Conservation (phyloP, 2,329 filamentous ascomycete species). For the Fusarium austroafricanum region DNA sequence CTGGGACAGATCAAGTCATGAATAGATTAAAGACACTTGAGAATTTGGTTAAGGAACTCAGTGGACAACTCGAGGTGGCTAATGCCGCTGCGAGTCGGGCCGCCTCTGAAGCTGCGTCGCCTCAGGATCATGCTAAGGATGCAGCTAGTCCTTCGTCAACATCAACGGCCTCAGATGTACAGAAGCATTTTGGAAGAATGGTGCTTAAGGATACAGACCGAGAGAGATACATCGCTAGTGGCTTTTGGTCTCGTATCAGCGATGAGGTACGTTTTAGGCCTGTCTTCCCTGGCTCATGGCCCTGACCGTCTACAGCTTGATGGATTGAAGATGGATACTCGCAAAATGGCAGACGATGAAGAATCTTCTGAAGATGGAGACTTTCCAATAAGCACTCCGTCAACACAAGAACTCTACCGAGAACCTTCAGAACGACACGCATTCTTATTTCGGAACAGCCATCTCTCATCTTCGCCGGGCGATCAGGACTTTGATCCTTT, state of each 20-base stretch:
- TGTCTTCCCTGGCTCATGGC: background rate
- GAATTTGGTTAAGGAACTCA: slow-evolving; percentile 62
- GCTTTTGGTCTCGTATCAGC: slow-evolving; percentile 67
- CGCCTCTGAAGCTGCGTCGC: slow-evolving; percentile 46
- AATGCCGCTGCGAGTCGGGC: slow-evolving; percentile 47
- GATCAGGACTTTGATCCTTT: slow-evolving; percentile 60
- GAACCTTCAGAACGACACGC: slow-evolving; percentile 60
- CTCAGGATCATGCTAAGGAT: slow-evolving; percentile 36
- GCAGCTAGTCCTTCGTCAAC: slow-evolving; percentile 13
- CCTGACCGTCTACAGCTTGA: slow-evolving; percentile 52
- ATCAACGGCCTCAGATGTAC: slow-evolving; percentile 44
- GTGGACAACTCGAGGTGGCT: slow-evolving; percentile 57
- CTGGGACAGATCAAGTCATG: slow-evolving; percentile 55
- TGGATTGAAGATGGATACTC: slow-evolving; percentile 56
- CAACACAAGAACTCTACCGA: slow-evolving; percentile 55
- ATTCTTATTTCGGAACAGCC: slow-evolving; percentile 63
- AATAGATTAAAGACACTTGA: slow-evolving; percentile 63
- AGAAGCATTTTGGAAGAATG: slow-evolving; percentile 60
- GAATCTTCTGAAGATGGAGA: slow-evolving; percentile 54
- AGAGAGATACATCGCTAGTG: slow-evolving; percentile 62
- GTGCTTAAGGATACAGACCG: slow-evolving; percentile 57
- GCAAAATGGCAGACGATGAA: slow-evolving; percentile 45
- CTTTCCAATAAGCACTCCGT: slow-evolving; percentile 44
- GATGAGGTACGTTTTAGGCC: slow-evolving; percentile 59
- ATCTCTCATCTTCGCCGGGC: slow-evolving; percentile 47